These are phyloP conservation scores for Tieghemostelium lacteum DNA, from an alignment of 78 protist genomes.

Conservation along the genomic window DNA sequence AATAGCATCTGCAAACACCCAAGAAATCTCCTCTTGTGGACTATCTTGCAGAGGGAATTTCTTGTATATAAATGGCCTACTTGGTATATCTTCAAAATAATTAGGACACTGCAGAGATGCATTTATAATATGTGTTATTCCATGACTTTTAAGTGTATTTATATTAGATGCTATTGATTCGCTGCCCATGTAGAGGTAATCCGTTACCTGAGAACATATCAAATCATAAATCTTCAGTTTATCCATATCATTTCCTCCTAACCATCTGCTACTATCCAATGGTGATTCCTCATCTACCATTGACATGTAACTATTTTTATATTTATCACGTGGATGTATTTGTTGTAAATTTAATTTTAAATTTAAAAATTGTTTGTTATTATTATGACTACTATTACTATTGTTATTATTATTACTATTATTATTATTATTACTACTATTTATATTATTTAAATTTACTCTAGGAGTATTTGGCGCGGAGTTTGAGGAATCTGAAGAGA, in stretches of 20 bases:
- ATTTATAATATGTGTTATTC: slow-evolving; percentile 72
- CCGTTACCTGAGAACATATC: slow-evolving; percentile 45
- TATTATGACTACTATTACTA: background rate
- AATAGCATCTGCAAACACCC: slow-evolving; percentile 18
- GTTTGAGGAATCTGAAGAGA: background rate
- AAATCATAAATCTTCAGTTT: slow-evolving; percentile 33
- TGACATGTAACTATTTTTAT: no score
- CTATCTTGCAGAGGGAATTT: slow-evolving; percentile 39
- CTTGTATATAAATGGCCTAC: slow-evolving; percentile 13
- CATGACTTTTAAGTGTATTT: background rate
- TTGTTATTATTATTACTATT: background rate
- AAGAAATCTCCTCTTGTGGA: slow-evolving; percentile 25
- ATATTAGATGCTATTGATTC: slow-evolving; percentile 33
- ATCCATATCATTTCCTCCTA: slow-evolving; percentile 52
- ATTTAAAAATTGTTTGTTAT: background rate
- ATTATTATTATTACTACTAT: background rate
- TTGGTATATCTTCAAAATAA: slow-evolving; percentile 23
- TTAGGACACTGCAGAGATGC: slow-evolving; percentile 41
- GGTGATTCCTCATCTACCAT: background rate
- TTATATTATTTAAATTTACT: no score
- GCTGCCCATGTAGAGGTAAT: slow-evolving; percentile 50
- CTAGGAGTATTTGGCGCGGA: background rate
- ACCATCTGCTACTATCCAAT: slow-evolving; percentile 51
- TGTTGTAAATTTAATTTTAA: background rate
- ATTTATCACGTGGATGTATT: no score